These are phyloP conservation scores for Lycium ferocissimum DNA, from an alignment of 257 asterid genomes.

Conservation along the genomic window DNA sequence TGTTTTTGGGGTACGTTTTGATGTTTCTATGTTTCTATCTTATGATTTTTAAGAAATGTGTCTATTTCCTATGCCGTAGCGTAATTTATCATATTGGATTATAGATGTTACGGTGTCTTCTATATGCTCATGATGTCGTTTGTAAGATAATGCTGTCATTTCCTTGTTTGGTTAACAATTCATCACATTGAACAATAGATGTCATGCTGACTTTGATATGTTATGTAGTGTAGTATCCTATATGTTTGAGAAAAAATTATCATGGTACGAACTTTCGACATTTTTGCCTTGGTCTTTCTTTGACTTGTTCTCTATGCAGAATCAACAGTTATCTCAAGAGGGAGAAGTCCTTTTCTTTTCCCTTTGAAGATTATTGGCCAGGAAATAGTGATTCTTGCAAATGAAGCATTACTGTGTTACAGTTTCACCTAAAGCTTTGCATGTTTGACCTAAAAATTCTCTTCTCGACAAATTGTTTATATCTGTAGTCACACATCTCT, in stretches of 20 bases:
- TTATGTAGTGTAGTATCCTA: neutral
- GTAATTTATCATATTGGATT: neutral
- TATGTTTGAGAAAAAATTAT: neutral
- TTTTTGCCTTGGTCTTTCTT: neutral
- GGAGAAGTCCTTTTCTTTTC: neutral
- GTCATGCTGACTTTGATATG: neutral
- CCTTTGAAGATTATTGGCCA: neutral
- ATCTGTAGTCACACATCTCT: neutral
- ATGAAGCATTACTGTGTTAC: neutral
- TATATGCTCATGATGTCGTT: neutral
- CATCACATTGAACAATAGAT: neutral
- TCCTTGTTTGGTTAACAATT: neutral
- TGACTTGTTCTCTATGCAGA: neutral
- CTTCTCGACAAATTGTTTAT: neutral
- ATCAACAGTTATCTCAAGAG: neutral
- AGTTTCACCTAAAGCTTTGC: neutral
- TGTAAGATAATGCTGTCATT: neutral
- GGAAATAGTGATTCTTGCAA: neutral
- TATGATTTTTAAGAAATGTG: neutral
- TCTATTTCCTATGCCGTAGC: neutral
- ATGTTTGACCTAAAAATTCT: neutral
- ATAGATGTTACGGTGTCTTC: neutral
- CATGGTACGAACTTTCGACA: neutral
- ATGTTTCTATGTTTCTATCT: neutral
- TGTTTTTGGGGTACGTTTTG: conserved; percentile 64